Evolutionary conservation across 2,329 filamentous ascomycete species (phyloP), one percentile per base, ranked within the genome.

Genomic region (Cryphonectria nitschkei): DNA sequence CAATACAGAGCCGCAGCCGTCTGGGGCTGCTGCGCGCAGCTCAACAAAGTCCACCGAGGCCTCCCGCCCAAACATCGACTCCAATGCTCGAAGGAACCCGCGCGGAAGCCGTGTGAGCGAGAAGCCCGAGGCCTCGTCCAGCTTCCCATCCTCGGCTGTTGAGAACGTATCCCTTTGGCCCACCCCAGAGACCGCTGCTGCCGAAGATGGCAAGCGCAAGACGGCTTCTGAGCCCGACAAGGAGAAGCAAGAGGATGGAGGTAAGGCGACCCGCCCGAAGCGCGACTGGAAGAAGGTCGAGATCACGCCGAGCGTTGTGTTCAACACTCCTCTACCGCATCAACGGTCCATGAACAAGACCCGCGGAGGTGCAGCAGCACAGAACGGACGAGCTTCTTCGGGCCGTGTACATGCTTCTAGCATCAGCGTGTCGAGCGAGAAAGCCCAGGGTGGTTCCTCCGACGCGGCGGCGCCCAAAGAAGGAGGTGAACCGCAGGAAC

Each of bases 131-230:
- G 81, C 79, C 54, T 64, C 64, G 11, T 39, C 74, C 2, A 73
- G 50, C 19, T 82, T 81, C 34, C 73, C 81, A 2, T 78, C 84
- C 5, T 93, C 93, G 37, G 86, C 93, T 2, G 91, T 93, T 63
- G 90, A 88, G 71, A 95, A 98, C 80, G 87, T 93, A 65, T 84
- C 89, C 68, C 90, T 90, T 29, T 99, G 96, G 96, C 96, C 96
- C 22, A 98, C 95, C 2, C 94, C 94, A 0, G 93, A 97, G 75
- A 90, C 86, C 65, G 92, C 91, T 67, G 90, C 91, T 65, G 81
- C 81, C 62, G 84, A 86, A 74, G 94, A 96, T 75, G 88, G 92
- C 73, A 93, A 93, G 81, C 90, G 91, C 77, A 94, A 93, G 80
- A 82, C 85, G 1, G 85, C 89, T 68, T 86, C 90, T 69, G 93